Conservation (phyloP, 129 eudicot genomes). For the Flaveria bidentis region DNA sequence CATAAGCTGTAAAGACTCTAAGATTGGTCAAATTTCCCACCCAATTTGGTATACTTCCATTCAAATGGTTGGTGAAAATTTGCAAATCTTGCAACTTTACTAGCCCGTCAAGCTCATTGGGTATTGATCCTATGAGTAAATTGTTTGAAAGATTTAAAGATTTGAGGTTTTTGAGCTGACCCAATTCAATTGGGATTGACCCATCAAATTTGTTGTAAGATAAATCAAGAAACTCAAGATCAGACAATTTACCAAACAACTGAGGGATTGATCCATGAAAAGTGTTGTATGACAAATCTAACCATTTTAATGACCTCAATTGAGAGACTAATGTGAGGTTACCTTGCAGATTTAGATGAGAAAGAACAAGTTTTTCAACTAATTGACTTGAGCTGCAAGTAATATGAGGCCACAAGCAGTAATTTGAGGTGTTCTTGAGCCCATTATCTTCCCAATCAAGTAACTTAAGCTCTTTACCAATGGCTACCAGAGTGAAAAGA, state of each 20-base stretch:
- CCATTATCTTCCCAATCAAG: conserved; percentile 54
- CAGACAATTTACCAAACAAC: conserved; percentile 62
- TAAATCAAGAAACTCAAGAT: conserved; percentile 97
- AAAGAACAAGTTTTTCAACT: conserved; percentile 87
- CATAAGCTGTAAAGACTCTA: conserved; percentile 88
- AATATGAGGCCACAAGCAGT: conserved; percentile 83
- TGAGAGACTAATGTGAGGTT: conserved; percentile 72
- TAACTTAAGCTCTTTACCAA: conserved; percentile 63
- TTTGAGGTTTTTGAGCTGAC: conserved; percentile 58
- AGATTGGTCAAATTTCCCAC: conserved; percentile 76
- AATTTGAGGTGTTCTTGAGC: conserved; percentile 55
- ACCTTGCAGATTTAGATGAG: conserved; percentile 80
- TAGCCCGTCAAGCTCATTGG: conserved; percentile 70
- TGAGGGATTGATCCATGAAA: conserved; percentile 79
- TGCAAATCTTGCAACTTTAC: conserved; percentile 72
- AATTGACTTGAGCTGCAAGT: conserved; percentile 54
- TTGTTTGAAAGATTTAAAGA: conserved; percentile 82
- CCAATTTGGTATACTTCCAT: conserved; percentile 83
- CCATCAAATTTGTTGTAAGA: conserved; percentile 76
- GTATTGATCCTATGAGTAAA: conserved; percentile 64
- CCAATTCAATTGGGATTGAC: conserved; percentile 64
- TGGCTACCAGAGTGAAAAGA: conserved; percentile 48
- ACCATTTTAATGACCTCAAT: conserved; percentile 75
- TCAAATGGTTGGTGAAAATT: conserved; percentile 58
- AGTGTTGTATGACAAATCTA: conserved; percentile 80